Percentiles rank a stretch among this genome's conserved stretches.
phyloP scores from a whole-genome alignment of 129 eudicot genomes.

The Scalesia atractyloides region DNA sequence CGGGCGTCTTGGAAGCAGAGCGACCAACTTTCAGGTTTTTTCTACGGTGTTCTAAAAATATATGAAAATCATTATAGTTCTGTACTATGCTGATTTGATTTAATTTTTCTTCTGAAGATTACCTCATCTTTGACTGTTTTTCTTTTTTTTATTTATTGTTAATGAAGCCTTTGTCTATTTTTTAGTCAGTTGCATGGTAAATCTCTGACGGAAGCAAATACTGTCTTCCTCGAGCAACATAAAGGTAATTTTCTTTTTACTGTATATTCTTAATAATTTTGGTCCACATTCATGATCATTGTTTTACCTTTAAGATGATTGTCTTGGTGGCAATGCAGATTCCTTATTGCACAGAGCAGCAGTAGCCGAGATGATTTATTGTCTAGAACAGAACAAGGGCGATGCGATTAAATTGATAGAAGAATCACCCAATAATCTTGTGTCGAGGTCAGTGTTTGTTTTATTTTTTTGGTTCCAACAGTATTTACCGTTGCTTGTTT shows the following conservation, averaged over 20 bases:
- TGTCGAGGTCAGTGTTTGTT: constrained; percentile 37
- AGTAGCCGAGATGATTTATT: constrained; percentile 75
- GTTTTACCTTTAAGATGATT: constrained; percentile 10
- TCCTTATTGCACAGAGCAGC: constrained; percentile 95
- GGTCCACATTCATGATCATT: not conserved
- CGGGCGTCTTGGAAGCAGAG: constrained; percentile 82
- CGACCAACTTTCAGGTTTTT: constrained; percentile 67
- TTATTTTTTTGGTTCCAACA: not conserved
- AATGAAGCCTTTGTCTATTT: not conserved
- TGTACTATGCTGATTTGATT: not conserved
- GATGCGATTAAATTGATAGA: constrained; percentile 75
- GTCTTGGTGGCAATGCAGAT: constrained; percentile 45
- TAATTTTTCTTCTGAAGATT: not conserved
- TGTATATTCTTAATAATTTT: not conserved
- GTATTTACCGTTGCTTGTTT: not conserved
- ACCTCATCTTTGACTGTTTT: not conserved
- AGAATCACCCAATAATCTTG: constrained; percentile 56
- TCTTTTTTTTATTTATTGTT: not conserved
- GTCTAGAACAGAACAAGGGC: constrained; percentile 68
- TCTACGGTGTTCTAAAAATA: not conserved
- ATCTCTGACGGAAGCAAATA: constrained; percentile 71
- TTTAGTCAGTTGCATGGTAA: constrained; percentile 77
- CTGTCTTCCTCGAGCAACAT: constrained; percentile 61
- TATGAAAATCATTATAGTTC: not conserved
- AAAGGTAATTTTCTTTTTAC: constrained; percentile 47